Conservation (phyloP, 345 rosid species). For the Eucalyptus erythrocorys region DNA sequence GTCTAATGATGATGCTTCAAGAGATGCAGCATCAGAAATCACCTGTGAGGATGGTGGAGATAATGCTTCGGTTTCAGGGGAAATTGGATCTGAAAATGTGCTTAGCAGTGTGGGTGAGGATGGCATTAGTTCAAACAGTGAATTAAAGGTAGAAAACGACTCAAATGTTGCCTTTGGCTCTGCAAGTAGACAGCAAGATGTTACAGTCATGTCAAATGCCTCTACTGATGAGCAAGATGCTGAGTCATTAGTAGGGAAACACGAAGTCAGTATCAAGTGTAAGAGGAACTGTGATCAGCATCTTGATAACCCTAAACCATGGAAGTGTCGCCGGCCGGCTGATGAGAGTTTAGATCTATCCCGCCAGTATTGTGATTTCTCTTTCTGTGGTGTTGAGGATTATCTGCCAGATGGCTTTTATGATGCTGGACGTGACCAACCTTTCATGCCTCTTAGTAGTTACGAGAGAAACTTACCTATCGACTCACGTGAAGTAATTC, state of each 20-base stretch:
- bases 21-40: constrained; percentile 21
- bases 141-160: constrained; percentile 10
- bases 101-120: constrained; percentile 26
- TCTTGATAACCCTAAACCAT: constrained; percentile 82
- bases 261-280: constrained; percentile 22
- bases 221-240: constrained; percentile 27
- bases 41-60: constrained; percentile 28
- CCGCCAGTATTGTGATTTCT: constrained; percentile 47
- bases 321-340: constrained; percentile 51
- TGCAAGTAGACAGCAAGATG: constrained; percentile 12
- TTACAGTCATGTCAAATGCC: constrained; percentile 24
- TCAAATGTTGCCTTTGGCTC: constrained; percentile 8
- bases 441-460: constrained; percentile 53
- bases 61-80: constrained; percentile 12
- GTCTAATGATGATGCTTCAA: constrained; percentile 3
- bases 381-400: constrained; percentile 76
- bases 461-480: constrained; percentile 52
- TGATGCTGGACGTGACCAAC: constrained; percentile 97
- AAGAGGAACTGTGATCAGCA: constrained; percentile 70
- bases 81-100: constrained; percentile 20
- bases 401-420: constrained; percentile 81
- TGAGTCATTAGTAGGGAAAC: constrained; percentile 29
- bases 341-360: constrained; percentile 36
- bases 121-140: constrained; percentile 15
- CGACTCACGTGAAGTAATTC: constrained; percentile 94